These are phyloP conservation scores for Hyaloscypha hepaticicola DNA, from an alignment of 495 filamentous ascomycete species.

Conservation along the genomic window DNA sequence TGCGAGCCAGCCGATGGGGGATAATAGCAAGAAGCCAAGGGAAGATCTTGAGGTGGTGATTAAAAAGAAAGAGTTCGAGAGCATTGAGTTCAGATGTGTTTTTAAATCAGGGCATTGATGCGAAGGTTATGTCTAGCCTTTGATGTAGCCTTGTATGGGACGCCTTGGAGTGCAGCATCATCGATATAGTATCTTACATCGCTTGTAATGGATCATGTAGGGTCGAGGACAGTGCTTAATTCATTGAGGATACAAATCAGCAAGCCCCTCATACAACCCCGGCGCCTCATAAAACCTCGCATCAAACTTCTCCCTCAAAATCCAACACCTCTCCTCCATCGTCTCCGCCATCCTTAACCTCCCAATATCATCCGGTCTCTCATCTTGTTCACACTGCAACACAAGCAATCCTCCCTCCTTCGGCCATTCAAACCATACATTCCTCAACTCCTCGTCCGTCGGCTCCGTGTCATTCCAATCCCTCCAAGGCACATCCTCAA, in stretches of 20 bases:
- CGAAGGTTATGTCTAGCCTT: not conserved
- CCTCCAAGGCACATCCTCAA: not conserved
- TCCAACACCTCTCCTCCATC: slow-evolving; percentile 13
- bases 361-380: slow-evolving; percentile 4
- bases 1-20: not conserved
- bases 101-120: not conserved
- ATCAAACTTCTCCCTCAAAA: slow-evolving; percentile 10
- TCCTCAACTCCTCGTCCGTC: slow-evolving; percentile 8
- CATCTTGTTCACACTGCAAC: slow-evolving; percentile 1
- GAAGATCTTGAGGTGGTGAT: not conserved
- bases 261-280: slow-evolving; percentile 1
- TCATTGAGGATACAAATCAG: slow-evolving; percentile 5
- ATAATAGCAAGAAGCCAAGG: not conserved
- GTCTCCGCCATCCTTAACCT: slow-evolving; percentile 7
- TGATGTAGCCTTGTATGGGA: not conserved
- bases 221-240: not conserved
- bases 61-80: not conserved
- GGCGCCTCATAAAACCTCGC: slow-evolving; percentile 5
- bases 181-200: not conserved
- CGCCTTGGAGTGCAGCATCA: not conserved
- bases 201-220: not conserved
- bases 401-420: slow-evolving; percentile 10
- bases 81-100: not conserved
- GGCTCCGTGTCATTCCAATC: not conserved
- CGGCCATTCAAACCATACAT: slow-evolving; percentile 2